phyloP scores from a whole-genome alignment of 345 rosid genomes.

The Hibiscus tridactylites region DNA sequence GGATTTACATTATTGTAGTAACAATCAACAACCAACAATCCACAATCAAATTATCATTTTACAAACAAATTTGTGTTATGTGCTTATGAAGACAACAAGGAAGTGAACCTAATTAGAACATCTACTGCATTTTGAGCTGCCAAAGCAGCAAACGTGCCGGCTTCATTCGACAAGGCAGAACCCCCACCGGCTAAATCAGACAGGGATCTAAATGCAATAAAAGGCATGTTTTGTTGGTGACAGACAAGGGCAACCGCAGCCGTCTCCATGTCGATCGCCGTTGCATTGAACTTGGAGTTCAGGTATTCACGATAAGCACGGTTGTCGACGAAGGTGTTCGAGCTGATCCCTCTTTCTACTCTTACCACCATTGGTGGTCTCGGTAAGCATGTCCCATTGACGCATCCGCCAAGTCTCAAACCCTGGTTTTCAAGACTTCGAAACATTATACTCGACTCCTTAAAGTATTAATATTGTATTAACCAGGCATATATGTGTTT shows the following conservation, averaged over 20 bases:
- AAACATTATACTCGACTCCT: too few species aligned
- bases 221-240: constrained; percentile 44
- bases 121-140: constrained; percentile 54
- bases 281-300: constrained; percentile 44
- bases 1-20: neutral
- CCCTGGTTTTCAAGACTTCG: constrained; percentile 19
- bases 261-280: constrained; percentile 69
- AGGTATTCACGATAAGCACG: constrained; percentile 46
- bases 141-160: constrained; percentile 34
- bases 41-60: neutral
- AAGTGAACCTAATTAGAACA: constrained; percentile 35
- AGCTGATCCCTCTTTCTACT: constrained; percentile 46
- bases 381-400: constrained; percentile 62
- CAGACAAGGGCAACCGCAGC: constrained; percentile 63
- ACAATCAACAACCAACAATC: neutral
- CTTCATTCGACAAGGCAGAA: constrained; percentile 52
- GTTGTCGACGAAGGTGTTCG: constrained; percentile 49
- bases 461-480: too few species aligned
- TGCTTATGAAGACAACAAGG: constrained; percentile 21
- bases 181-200: constrained; percentile 81
- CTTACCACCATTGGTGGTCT: constrained; percentile 40
- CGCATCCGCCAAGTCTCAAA: constrained; percentile 37
- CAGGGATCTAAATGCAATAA: constrained; percentile 47
- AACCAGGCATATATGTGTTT: too few species aligned
- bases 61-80: neutral